These are phyloP conservation scores for Aquilaria agallochum DNA, from an alignment of 441 rosid genomes.

Conservation along the genomic window DNA sequence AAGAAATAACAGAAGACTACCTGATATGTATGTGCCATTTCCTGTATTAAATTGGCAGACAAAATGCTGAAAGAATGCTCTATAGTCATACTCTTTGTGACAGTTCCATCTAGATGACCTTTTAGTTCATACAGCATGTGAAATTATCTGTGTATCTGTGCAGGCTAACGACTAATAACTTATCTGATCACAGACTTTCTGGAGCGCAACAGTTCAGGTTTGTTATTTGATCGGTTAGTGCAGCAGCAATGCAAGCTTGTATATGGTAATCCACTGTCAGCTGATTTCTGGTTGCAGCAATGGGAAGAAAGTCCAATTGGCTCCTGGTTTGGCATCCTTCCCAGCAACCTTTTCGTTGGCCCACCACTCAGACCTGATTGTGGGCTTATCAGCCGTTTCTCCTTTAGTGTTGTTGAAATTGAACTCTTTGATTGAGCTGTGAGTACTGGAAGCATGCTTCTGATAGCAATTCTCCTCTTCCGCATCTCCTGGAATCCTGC, in stretches of 20 bases:
- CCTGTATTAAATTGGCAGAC: conserved; percentile 21
- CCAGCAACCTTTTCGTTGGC: conserved; percentile 72
- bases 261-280: conserved; percentile 32
- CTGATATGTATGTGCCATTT: conserved; percentile 22
- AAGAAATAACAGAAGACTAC: conserved; percentile 11
- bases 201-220: conserved; percentile 20
- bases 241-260: conserved; percentile 10
- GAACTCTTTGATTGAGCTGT: conserved; percentile 88
- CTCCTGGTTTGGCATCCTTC: conserved; percentile 48
- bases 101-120: conserved; percentile 14
- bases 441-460: conserved; percentile 65
- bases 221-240: conserved; percentile 23
- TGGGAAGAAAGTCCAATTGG: conserved; percentile 89
- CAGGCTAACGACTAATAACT: conserved; percentile 14
- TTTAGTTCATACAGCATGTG: conserved; percentile 15
- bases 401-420: conserved; percentile 80
- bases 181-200: conserved; percentile 11
- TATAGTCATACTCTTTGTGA: conserved; percentile 22
- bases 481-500: conserved; percentile 36
- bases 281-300: conserved; percentile 77
- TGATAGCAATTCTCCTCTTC: conserved; percentile 52
- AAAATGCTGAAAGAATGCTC: conserved; percentile 28
- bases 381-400: conserved; percentile 46
- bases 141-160: conserved; percentile 11
- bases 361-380: conserved; percentile 66